A percentile compares a stretch with the other conserved stretches of the same genome.
Evolutionary conservation across 371 early-diverging fungal genomes (phyloP).

Genomic region (Mortierella sp.): DNA sequence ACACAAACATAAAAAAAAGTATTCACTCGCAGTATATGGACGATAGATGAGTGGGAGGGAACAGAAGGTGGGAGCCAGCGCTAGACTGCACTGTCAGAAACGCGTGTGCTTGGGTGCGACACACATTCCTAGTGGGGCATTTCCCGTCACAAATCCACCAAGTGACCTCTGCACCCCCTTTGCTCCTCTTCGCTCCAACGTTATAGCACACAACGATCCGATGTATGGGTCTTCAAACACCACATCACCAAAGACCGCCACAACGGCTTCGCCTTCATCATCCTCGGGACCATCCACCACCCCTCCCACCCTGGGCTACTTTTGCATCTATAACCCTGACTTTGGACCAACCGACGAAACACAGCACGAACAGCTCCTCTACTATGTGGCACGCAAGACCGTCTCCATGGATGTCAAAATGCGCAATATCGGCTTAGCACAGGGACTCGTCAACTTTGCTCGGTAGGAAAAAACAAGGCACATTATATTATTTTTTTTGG

Average conservation of each 20-base stretch:
- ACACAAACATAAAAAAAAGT: no score
- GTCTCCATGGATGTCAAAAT: constrained; percentile 83
- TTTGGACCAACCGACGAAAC: constrained; percentile 74
- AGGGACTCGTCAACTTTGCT: constrained; percentile 83
- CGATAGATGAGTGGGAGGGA: no score
- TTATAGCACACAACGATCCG: neutral
- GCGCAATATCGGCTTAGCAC: constrained; percentile 85
- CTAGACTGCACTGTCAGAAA: no score
- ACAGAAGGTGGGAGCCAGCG: no score
- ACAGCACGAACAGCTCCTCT: constrained; percentile 80
- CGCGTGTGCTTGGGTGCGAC: no score
- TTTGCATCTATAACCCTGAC: constrained; percentile 82
- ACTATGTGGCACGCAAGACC: constrained; percentile 75
- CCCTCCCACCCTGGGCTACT: constrained; percentile 65
- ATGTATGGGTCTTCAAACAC: constrained; percentile 38
- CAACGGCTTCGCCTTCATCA: constrained; percentile 11
- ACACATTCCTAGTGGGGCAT: no score
- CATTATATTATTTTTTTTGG: neutral
- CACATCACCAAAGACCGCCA: constrained; percentile 20
- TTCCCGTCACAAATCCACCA: no score
- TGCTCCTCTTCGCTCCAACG: neutral
- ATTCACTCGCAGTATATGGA: no score
- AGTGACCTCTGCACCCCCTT: neutral
- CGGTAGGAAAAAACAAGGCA: constrained; percentile 61
- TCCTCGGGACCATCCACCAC: constrained; percentile 28